Conservation (phyloP, 208 protist genomes). For the Acanthamoeba rhysodes region DNA sequence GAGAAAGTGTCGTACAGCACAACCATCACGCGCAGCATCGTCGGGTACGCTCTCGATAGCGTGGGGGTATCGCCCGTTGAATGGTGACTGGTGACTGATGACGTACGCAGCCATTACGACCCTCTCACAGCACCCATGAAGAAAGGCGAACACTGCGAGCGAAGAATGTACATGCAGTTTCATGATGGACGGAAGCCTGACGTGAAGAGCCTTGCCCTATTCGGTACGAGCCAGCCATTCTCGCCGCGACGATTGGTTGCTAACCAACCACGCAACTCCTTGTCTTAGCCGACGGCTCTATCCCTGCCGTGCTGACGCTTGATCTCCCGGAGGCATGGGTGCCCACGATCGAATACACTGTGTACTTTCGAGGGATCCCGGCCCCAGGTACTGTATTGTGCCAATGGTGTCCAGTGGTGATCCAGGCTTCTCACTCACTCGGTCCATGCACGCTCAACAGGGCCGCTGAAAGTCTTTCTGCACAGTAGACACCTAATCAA, state of each 20-base stretch:
- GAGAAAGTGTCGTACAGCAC: background rate
- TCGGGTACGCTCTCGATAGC: background rate
- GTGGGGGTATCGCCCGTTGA: background rate
- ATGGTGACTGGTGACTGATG: background rate
- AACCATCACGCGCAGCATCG: background rate
- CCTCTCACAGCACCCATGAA: background rate
- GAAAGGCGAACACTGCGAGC: slow-evolving; percentile 7
- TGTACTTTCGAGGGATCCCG: background rate
- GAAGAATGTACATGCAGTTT: background rate
- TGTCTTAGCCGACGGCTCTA: background rate
- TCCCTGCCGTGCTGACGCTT: background rate
- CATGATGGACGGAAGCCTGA: background rate
- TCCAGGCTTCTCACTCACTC: background rate
- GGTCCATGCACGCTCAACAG: background rate
- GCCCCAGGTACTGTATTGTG: background rate
- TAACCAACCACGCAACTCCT: background rate
- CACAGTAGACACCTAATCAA: background rate
- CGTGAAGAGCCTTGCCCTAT: background rate
- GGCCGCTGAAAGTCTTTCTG: background rate
- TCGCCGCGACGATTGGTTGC: background rate
- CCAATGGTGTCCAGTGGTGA: no score
- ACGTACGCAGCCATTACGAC: background rate
- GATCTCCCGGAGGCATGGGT: background rate
- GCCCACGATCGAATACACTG: background rate
- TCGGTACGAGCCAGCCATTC: background rate